Base-by-base conservation (phyloP, 345 rosid species). In the Dovyalis caffra region DNA sequence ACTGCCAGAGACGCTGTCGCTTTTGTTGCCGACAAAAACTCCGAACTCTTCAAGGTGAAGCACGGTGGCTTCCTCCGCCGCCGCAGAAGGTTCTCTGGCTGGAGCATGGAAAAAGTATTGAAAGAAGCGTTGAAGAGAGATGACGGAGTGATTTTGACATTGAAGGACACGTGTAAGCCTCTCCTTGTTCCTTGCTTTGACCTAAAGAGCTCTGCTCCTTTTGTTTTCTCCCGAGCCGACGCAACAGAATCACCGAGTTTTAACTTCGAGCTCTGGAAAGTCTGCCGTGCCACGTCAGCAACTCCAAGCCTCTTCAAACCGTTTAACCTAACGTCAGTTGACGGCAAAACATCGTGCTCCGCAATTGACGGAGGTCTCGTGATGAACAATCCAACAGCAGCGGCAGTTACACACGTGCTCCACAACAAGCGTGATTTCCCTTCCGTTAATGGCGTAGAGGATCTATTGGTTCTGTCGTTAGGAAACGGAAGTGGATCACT, bases 341-440 rank as follows among this genome's bases (percentile, higher is more conserved):
- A 95, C 82, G 96, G 98, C 0, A 91, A 87, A 74, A 95, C 99
- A 6, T 51, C 82, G 14, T 93, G 97, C 84, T 77, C 86, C 53
- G 96, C 97, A 73, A 87, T 92, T 3, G 99, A 92, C 80, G 99
- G 99, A 12, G 97, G 99, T 4, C 72, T 95, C 29, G 98, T 91
- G 76, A 95, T 95, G 99, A 95, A 95, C 87, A 95, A 95, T 61
- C 99, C 99, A n/a, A 80, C 97, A 2, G 92, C 96, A 3, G 97
- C 97, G 0, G 98, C 96, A 49, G 91, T 91, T 31, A 95, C 98
- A 21, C 99, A 95, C 80, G 99, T 92, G 66, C 89, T 95, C 61
- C 99, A 95, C 79, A 95, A 95, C 92, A 95, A 93, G 82, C 85
- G 91, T 23, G 99, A 91, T 73, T 95, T 95, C 78, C 99, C 99